These are phyloP conservation scores for Jatropha multifida DNA, from an alignment of 441 rosid species.

Conservation along the genomic window DNA sequence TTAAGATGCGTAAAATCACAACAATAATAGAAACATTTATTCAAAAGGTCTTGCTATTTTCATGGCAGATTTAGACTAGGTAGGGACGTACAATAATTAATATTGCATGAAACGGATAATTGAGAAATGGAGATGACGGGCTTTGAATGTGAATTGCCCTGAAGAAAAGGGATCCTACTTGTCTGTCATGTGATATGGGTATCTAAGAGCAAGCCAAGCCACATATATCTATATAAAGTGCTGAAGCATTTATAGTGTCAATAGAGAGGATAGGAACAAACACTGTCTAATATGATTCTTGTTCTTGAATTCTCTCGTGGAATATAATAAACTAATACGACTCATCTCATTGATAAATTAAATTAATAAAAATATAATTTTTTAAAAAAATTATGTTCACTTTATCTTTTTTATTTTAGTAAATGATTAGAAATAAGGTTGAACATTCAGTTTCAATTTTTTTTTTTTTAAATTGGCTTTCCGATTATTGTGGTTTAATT, in stretches of 20 bases:
- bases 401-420: no score
- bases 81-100: background rate
- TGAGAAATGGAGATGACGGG: background rate
- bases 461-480: no score
- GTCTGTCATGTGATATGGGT: background rate
- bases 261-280: background rate
- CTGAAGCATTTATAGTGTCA: slow-evolving; percentile 5
- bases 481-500: no score
- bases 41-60: background rate
- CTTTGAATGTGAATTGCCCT: slow-evolving; percentile 13
- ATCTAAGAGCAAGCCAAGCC: background rate
- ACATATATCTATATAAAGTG: background rate
- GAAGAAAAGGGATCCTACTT: background rate
- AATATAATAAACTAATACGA: background rate
- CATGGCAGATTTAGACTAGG: background rate
- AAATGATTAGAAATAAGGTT: no score
- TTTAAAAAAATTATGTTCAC: no score
- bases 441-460: no score
- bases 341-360: background rate
- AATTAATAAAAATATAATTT: no score
- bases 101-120: background rate
- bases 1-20: no score
- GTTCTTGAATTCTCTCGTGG: background rate
- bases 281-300: background rate
- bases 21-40: no score